Percentiles rank a stretch among this genome's conserved stretches.
These are phyloP conservation scores for Solanum neorickii DNA, from an alignment of 257 asterid genomes.

Conservation along the genomic window DNA sequence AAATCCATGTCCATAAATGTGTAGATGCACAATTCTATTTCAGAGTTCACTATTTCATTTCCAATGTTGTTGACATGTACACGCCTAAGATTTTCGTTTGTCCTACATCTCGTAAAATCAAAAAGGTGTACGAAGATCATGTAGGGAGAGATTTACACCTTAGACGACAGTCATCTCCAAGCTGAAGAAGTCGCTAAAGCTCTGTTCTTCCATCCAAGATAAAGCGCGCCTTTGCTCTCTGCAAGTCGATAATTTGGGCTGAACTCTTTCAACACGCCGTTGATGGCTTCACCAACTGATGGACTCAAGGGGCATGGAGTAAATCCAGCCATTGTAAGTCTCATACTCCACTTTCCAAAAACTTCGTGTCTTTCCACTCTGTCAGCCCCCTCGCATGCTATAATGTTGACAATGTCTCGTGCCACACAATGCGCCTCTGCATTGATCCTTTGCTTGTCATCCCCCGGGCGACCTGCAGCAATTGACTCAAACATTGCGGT, in stretches of 20 bases:
- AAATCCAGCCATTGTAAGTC: conserved; percentile 78
- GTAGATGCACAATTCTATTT: not conserved
- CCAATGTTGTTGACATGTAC: not conserved
- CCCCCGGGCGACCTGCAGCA: conserved; percentile 58
- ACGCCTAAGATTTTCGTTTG: not conserved
- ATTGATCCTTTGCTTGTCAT: conserved; percentile 51
- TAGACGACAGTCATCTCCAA: conserved; percentile 38
- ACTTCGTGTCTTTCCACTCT: conserved; percentile 85
- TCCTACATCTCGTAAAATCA: not conserved
- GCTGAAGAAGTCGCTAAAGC: conserved; percentile 64
- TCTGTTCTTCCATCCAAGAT: conserved; percentile 83
- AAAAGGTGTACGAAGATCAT: not conserved
- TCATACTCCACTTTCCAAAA: conserved; percentile 72
- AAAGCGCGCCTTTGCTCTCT: conserved; percentile 53
- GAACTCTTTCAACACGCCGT: conserved; percentile 46
- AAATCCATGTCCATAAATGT: not conserved
- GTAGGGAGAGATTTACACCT: not conserved
- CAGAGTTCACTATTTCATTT: not conserved
- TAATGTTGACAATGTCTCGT: conserved; percentile 63
- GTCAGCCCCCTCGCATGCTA: conserved; percentile 80
- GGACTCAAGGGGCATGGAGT: conserved; percentile 40
- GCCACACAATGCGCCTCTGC: conserved; percentile 89
- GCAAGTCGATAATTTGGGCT: conserved; percentile 44
- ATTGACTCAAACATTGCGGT: conserved; percentile 91
- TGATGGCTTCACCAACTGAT: conserved; percentile 40